A percentile compares a stretch with the other conserved stretches of the same genome.
Evolutionary conservation across 2,329 filamentous ascomycete species (phyloP).

Genomic region (Truncatella angustata): DNA sequence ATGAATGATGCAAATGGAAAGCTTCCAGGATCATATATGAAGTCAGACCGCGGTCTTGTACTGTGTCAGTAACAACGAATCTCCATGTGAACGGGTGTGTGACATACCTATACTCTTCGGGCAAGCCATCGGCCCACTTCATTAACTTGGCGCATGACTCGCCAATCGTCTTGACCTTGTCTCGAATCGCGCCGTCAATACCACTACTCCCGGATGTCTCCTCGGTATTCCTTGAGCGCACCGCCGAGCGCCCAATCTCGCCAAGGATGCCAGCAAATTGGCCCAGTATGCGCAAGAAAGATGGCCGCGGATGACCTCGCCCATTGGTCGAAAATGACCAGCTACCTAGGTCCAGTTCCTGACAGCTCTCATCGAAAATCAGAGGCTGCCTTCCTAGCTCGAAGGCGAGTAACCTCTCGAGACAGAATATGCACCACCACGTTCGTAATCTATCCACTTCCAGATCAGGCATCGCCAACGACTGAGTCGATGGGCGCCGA

Average conservation of each 20-base stretch:
- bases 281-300: neutral
- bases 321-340: conserved; percentile 9
- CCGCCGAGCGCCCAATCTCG: neutral
- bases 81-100: neutral
- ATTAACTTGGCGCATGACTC: conserved; percentile 8
- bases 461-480: neutral
- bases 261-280: neutral
- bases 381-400: conserved; percentile 10
- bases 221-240: conserved; percentile 6
- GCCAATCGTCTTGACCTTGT: conserved; percentile 9
- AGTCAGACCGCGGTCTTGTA: conserved; percentile 6
- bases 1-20: conserved; percentile 12
- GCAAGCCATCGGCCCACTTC: conserved; percentile 7
- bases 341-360: neutral
- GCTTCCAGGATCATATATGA: conserved; percentile 7
- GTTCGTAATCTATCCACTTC: conserved; percentile 8
- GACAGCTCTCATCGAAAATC: conserved; percentile 7
- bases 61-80: neutral
- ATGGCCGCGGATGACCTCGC: neutral
- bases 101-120: conserved; percentile 4
- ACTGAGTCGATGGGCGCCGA: neutral
- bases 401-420: conserved; percentile 13
- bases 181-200: conserved; percentile 7
- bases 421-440: conserved; percentile 13
- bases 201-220: neutral